Percentiles rank a stretch among this genome's conserved stretches.
These are phyloP conservation scores for Metarhizium sp. DNA, from an alignment of 2,329 filamentous ascomycete species.

Conservation along the genomic window DNA sequence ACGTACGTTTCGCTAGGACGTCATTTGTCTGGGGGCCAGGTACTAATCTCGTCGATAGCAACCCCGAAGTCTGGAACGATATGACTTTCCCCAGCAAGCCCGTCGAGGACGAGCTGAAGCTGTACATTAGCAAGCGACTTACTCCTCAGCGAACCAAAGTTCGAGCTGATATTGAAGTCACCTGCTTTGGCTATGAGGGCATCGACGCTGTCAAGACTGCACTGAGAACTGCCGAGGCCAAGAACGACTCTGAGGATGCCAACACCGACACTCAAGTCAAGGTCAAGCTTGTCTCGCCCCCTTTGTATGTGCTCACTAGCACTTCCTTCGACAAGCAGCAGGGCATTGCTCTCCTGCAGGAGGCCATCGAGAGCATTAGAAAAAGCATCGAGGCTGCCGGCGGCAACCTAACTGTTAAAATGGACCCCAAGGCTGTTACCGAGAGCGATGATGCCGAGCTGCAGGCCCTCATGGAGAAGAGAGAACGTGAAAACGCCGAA, in stretches of 20 bases:
- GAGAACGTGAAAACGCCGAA: constrained; percentile 93
- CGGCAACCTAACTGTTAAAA: constrained; percentile 82
- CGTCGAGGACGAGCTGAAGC: constrained; percentile 81
- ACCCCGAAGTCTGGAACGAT: constrained; percentile 92
- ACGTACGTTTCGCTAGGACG: constrained; percentile 52
- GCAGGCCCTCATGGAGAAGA: constrained; percentile 98
- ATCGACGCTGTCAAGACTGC: constrained; percentile 97
- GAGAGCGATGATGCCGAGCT: constrained; percentile 97
- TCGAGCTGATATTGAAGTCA: constrained; percentile 93
- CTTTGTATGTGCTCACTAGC: constrained; percentile 90
- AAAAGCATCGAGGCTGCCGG: constrained; percentile 68
- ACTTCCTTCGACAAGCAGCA: constrained; percentile 88
- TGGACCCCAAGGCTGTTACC: constrained; percentile 98
- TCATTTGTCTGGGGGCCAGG: not conserved
- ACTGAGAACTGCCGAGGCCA: constrained; percentile 80
- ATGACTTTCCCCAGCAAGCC: constrained; percentile 79
- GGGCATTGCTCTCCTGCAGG: constrained; percentile 77
- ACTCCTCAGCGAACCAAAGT: constrained; percentile 99
- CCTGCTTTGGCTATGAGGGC: constrained; percentile 90
- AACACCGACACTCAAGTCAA: constrained; percentile 80
- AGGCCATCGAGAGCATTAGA: constrained; percentile 81
- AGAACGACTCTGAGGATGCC: constrained; percentile 59
- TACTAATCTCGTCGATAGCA: constrained; percentile 39
- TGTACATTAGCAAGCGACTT: constrained; percentile 93
- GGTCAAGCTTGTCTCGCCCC: constrained; percentile 95